Evolutionary conservation across 192 early-diverging fungal genomes (phyloP).

Genomic region (Coemansia sp.): DNA sequence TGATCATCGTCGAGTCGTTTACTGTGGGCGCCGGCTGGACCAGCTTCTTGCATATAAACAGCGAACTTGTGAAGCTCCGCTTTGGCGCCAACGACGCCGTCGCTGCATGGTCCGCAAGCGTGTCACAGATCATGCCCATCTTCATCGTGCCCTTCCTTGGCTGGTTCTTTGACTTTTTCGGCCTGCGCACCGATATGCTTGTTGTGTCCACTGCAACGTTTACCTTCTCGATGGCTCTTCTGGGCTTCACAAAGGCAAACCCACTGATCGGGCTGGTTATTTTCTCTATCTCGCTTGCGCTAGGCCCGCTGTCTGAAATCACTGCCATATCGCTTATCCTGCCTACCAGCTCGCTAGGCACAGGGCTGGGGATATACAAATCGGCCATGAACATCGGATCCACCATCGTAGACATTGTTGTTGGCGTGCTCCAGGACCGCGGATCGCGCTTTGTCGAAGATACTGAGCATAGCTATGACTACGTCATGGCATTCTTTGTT

Average conservation of each 20-base stretch:
- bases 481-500: slow-evolving; percentile 54
- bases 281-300: slow-evolving; percentile 60
- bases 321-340: slow-evolving; percentile 63
- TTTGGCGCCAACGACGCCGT: slow-evolving; percentile 61
- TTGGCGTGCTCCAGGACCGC: slow-evolving; percentile 62
- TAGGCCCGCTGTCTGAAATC: slow-evolving; percentile 62
- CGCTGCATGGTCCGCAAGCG: slow-evolving; percentile 67
- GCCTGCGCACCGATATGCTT: slow-evolving; percentile 58
- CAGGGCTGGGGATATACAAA: slow-evolving; percentile 65
- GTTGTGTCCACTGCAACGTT: slow-evolving; percentile 37
- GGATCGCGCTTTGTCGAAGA: slow-evolving; percentile 34
- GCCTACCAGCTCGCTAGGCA: slow-evolving; percentile 60
- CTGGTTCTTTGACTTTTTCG: slow-evolving; percentile 65
- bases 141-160: slow-evolving; percentile 72
- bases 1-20: slow-evolving; percentile 61
- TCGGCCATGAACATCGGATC: slow-evolving; percentile 62
- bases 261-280: slow-evolving; percentile 59
- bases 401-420: slow-evolving; percentile 60
- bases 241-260: slow-evolving; percentile 60
- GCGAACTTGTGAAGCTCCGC: slow-evolving; percentile 72
- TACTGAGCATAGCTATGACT: slow-evolving; percentile 48
- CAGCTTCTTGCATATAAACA: slow-evolving; percentile 67
- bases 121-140: slow-evolving; percentile 69
- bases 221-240: slow-evolving; percentile 42
- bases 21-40: slow-evolving; percentile 64